Percentiles rank a stretch among this genome's conserved stretches.
These are phyloP conservation scores for Ascochyta rabiei DNA, from an alignment of 2,329 filamentous ascomycete species.

Conservation along the genomic window DNA sequence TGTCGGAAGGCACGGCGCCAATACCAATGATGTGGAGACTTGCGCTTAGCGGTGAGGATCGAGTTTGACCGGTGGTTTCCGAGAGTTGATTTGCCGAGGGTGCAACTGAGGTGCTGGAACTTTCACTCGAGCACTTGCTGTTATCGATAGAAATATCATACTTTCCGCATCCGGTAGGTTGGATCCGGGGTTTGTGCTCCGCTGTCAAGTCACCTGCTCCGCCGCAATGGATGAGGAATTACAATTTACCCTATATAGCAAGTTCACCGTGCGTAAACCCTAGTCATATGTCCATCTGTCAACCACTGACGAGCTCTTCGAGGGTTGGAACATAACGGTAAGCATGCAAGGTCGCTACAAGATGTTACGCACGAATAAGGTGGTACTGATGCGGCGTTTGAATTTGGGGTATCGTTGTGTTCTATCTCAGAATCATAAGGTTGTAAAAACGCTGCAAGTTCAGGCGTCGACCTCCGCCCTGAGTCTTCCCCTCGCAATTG, in stretches of 20 bases:
- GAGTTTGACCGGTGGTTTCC: constrained; percentile 2
- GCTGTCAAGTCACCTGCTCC: not conserved
- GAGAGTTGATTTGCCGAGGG: constrained; percentile 1
- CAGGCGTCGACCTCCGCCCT: constrained; percentile 19
- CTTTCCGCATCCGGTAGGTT: not conserved
- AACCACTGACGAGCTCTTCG: not conserved
- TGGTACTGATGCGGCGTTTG: not conserved
- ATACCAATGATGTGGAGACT: constrained; percentile 6
- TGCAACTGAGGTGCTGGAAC: not conserved
- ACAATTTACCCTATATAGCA: not conserved
- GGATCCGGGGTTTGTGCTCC: not conserved
- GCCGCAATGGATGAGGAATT: not conserved
- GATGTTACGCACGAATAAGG: not conserved
- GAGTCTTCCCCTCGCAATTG: constrained; percentile 25
- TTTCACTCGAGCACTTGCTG: not conserved
- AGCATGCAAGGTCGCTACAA: not conserved
- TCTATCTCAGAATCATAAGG: not conserved
- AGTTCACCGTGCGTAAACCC: not conserved
- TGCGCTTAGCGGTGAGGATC: constrained; percentile 6
- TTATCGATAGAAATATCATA: not conserved
- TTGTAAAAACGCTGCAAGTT: not conserved
- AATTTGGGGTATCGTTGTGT: constrained; percentile 10
- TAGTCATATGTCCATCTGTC: not conserved
- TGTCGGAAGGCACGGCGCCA: constrained; percentile 1
- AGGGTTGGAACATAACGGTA: no score